These are phyloP conservation scores for Hyphodiscus sp. DNA, from an alignment of 2,329 filamentous ascomycete genomes.

Conservation along the genomic window DNA sequence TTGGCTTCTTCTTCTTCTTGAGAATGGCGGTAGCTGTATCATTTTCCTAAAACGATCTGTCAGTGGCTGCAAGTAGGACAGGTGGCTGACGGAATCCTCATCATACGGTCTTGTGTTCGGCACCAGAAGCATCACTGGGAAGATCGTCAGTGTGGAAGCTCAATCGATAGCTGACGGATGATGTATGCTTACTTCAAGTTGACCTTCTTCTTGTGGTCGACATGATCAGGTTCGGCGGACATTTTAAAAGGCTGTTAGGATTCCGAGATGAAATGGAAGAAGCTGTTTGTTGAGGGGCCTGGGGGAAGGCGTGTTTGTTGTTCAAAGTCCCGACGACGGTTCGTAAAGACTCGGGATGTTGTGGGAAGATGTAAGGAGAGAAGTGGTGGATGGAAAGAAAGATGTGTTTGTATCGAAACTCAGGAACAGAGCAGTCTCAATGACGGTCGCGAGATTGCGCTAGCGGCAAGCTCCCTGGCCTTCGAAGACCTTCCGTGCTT, in stretches of 20 bases:
- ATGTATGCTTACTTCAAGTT: conserved; percentile 63
- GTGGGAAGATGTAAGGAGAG: conserved; percentile 2
- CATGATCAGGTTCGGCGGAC: conserved; percentile 59
- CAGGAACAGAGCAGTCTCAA: conserved; percentile 5
- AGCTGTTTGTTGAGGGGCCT: conserved; percentile 7
- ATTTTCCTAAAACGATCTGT: conserved; percentile 57
- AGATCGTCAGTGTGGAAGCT: conserved; percentile 33
- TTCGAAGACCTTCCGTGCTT: not conserved
- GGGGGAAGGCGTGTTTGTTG: not conserved
- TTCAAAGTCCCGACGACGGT: not conserved
- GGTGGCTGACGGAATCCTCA: conserved; percentile 17
- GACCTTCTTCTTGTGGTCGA: conserved; percentile 72
- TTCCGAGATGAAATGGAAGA: conserved; percentile 3
- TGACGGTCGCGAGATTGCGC: not conserved
- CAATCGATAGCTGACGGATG: conserved; percentile 1
- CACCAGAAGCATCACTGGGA: conserved; percentile 77
- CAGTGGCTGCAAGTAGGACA: conserved; percentile 28
- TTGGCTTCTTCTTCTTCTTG: conserved; percentile 99
- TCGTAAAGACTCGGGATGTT: not conserved
- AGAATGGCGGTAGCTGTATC: conserved; percentile 93
- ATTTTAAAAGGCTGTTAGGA: conserved; percentile 43
- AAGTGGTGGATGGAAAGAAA: conserved; percentile 10
- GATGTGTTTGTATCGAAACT: conserved; percentile 7
- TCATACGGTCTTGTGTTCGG: conserved; percentile 75
- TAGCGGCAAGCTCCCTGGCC: not conserved